Base-by-base conservation (phyloP, 2,329 filamentous ascomycete species). In the Ustilaginoidea virens region DNA sequence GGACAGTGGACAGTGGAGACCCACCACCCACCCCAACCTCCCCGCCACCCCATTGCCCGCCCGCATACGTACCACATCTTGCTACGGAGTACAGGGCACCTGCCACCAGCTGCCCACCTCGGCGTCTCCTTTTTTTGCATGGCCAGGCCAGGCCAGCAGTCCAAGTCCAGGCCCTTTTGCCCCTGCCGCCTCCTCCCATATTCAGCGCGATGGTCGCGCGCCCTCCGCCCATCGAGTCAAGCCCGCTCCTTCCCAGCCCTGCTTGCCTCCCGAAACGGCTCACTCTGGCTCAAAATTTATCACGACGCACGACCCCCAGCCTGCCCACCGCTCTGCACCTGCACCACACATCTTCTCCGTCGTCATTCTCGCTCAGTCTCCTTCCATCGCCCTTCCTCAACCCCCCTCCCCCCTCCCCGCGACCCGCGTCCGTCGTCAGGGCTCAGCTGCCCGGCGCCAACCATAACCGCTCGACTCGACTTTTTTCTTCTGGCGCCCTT, bases 151-250 rank as follows among this genome's bases (percentile, higher is more conserved):
- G n/a, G n/a, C n/a, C n/a, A n/a, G n/a, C n/a, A n/a, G n/a, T n/a
- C n/a, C n/a, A n/a, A n/a, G n/a, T n/a, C n/a, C n/a, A n/a, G n/a
- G n/a, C n/a, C 28, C 28, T 8, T 29, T 29, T 32, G 17, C 18
- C 14, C 25, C 28, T 29, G 26, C 30, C 27, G 11, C 30, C 25
- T 31, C 25, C 31, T 28, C 31, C 22, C 13, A 17, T 26, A 25
- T 19, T 25, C 33, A 31, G 28, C 36, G 36, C 36, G 36, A 37
- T 29, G 18, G 28, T 36, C 28, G 31, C 36, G 32, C 36, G 36
- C 32, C 28, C 22, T 23, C 26, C 28, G 27, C 31, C 33, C 23
- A 18, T 16, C 25, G 20, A 20, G 19, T 20, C 23, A 33, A 23
- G 12, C 28, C 23, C 24, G 28, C 11, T 18, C 13, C 25, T 31